These are phyloP conservation scores for Linum usitatissimum DNA, from an alignment of 345 rosid species.

Conservation along the genomic window DNA sequence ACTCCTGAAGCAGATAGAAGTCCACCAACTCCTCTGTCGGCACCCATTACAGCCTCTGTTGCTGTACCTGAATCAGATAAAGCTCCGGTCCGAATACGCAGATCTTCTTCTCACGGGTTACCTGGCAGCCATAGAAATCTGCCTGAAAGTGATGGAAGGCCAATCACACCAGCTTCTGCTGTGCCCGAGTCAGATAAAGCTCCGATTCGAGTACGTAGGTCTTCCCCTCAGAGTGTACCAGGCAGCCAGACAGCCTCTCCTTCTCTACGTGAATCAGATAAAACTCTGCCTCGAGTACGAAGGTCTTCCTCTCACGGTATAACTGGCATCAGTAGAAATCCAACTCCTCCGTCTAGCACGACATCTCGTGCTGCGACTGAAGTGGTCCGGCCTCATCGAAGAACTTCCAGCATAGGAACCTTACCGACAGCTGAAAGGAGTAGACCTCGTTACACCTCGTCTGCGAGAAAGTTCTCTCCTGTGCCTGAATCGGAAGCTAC, in stretches of 20 bases:
- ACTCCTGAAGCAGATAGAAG: constrained; percentile 11
- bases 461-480: background rate
- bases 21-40: background rate
- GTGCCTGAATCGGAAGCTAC: background rate
- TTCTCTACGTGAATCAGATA: constrained; percentile 9
- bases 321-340: background rate
- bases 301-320: background rate
- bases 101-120: background rate
- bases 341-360: background rate
- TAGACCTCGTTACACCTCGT: background rate
- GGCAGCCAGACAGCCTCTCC: background rate
- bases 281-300: background rate
- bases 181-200: constrained; percentile 11
- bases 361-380: background rate
- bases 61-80: constrained; percentile 10
- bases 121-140: background rate
- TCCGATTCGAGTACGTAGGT: background rate
- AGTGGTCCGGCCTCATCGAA: background rate
- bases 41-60: background rate
- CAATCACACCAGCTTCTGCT: background rate
- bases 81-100: background rate
- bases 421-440: background rate
- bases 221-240: background rate
- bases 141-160: background rate
- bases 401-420: background rate